Base-by-base conservation (phyloP, 768 basidiomycete genomes). In the Mycena rosella region DNA sequence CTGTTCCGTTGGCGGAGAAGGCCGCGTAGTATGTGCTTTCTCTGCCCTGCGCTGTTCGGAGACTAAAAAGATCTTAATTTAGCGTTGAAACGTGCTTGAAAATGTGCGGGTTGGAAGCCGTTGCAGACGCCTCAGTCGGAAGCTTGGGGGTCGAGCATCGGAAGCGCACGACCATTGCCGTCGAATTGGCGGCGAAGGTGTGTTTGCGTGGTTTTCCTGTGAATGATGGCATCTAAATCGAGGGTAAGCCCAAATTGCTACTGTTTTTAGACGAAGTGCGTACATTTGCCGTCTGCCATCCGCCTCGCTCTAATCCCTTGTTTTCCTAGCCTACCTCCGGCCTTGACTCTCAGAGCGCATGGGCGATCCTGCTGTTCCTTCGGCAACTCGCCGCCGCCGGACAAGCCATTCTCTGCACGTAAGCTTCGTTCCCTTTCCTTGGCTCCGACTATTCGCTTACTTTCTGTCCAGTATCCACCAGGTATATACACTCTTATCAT, bases 361-460 rank as follows among this genome's bases (percentile, higher is more conserved):
- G 93, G 93, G 90, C 90, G 6, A 94, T 95, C 68, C 81, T 94
- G 59, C 79, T 83, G 2, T 94, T 96, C 81, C 81, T 96, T 48
- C 84, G 90, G 13, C 85, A 89, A 51, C 87, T 96, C 32, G 93
- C 94, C 10, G 86, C 92, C 65, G 88, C 86, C 67, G 95, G 95
- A 1, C 95, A 95, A 75, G 91, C 94, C 34, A 95, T 96, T 71
- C 81, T 96, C n/a, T 96, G 95, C 89, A 96, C 93, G 83, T 90
- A 72, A 56, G 89, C 80, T 30, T 27, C n/a, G 40, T 38, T 40
- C 18, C 53, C 30, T 5, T 40, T n/a, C 2, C 51, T 2, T n/a
- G 34, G 26, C 54, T 53, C n/a, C n/a, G 22, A 42, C n/a, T 26
- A 65, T 24, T 56, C n/a, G n/a, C n/a, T 40, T 24, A 7, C 59